phyloP scores from a whole-genome alignment of 805 yeast genomes.

The Candida arabinofermentans region DNA sequence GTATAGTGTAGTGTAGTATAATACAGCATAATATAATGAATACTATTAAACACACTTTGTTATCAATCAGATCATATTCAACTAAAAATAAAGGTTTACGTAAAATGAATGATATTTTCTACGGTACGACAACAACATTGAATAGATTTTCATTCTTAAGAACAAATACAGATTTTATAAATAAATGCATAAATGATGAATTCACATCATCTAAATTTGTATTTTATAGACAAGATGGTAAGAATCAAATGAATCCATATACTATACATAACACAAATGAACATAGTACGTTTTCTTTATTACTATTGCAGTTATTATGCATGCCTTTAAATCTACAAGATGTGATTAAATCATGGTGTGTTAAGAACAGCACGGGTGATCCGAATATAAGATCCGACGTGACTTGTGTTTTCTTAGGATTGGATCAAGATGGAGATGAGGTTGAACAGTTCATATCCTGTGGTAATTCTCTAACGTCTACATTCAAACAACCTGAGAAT shows the following conservation, averaged over 20 bases:
- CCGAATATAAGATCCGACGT: constrained; percentile 14
- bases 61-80: too few relatives aligned
- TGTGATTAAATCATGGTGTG: constrained; percentile 20
- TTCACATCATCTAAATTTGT: constrained; percentile 42
- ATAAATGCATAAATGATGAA: constrained; percentile 5
- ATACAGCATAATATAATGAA: too few relatives aligned
- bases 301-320: constrained; percentile 10
- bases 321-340: constrained; percentile 13
- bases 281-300: constrained; percentile 4
- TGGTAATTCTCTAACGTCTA: constrained; percentile 16
- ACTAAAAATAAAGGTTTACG: too few relatives aligned
- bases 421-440: constrained; percentile 37
- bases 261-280: constrained; percentile 4
- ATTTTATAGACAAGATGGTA: constrained; percentile 34
- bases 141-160: constrained; percentile 65
- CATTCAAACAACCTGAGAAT: constrained; percentile 7
- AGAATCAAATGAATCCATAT: constrained; percentile 17
- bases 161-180: constrained; percentile 48
- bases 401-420: constrained; percentile 43
- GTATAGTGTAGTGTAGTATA: too few relatives aligned
- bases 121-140: constrained; percentile 37
- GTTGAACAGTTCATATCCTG: constrained; percentile 15
- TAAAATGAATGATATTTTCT: constrained; percentile 22
- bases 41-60: too few relatives aligned
- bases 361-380: constrained; percentile 10